A percentile compares a stretch with the other conserved stretches of the same genome.
These are phyloP conservation scores for Lumnitzera racemosa DNA, from an alignment of 345 rosid genomes.

Conservation along the genomic window DNA sequence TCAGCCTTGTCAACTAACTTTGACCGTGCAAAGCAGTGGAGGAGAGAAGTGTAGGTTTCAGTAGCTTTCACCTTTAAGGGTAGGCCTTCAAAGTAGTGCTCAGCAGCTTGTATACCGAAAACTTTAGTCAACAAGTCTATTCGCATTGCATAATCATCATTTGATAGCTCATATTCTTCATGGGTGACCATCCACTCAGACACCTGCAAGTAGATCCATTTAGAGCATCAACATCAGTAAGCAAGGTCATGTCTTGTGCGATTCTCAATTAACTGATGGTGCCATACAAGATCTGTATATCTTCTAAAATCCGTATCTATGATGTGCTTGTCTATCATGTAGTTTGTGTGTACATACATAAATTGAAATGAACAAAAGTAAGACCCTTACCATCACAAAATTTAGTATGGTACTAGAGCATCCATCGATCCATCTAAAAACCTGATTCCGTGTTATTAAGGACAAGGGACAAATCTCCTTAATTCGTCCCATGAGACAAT, in stretches of 20 bases:
- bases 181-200: conserved; percentile 78
- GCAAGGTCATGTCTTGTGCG: background rate
- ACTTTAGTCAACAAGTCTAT: conserved; percentile 84
- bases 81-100: conserved; percentile 74
- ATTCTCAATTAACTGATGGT: background rate
- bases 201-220: conserved; percentile 37
- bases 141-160: conserved; percentile 59
- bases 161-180: conserved; percentile 47
- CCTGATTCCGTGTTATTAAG: too few species aligned
- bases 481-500: too few species aligned
- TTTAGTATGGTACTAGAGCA: too few species aligned
- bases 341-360: too few species aligned
- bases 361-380: too few species aligned
- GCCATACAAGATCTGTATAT: too few species aligned
- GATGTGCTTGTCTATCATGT: too few species aligned
- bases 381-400: too few species aligned
- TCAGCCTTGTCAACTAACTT: conserved; percentile 61
- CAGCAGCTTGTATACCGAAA: conserved; percentile 86
- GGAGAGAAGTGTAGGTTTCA: conserved; percentile 87
- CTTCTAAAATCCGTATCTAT: too few species aligned
- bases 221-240: conserved; percentile 2
- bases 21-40: conserved; percentile 67
- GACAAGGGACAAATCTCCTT: too few species aligned
- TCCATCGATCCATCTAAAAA: too few species aligned
- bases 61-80: conserved; percentile 42